These are phyloP conservation scores for Entoloma clypeatum DNA, from an alignment of 1,284 basidiomycete genomes.

Conservation along the genomic window DNA sequence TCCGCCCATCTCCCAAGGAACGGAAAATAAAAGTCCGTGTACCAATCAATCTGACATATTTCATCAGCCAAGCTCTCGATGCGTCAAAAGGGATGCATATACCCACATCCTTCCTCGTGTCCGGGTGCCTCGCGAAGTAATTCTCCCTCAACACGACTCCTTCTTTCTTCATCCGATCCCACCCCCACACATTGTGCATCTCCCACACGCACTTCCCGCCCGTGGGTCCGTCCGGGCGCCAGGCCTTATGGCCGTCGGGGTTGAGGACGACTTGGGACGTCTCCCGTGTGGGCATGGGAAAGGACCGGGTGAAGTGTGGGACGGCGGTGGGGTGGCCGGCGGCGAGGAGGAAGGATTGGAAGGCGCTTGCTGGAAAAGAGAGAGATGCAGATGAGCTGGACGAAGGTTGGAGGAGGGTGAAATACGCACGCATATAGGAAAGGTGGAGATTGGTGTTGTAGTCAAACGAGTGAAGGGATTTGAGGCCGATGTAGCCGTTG, in stretches of 20 bases:
- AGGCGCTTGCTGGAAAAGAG: constrained; percentile 58
- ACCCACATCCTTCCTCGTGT: constrained; percentile 53
- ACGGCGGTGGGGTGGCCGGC: constrained; percentile 77
- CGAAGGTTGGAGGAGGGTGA: neutral
- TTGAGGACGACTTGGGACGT: constrained; percentile 60
- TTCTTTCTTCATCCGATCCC: constrained; percentile 66
- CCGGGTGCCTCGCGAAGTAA: constrained; percentile 90
- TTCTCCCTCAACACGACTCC: constrained; percentile 80
- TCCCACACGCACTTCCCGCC: constrained; percentile 81
- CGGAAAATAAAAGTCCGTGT: constrained; percentile 83
- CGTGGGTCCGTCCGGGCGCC: constrained; percentile 70
- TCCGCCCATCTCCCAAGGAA: constrained; percentile 73
- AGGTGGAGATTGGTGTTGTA: constrained; percentile 95
- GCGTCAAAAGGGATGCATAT: too few relatives aligned
- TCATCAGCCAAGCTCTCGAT: too few relatives aligned
- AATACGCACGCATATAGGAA: constrained; percentile 69
- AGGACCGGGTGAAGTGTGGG: constrained; percentile 74
- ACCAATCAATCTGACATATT: constrained; percentile 87
- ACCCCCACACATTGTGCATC: constrained; percentile 92
- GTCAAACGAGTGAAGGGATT: constrained; percentile 83
- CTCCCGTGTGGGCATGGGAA: constrained; percentile 76
- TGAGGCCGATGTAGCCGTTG: constrained; percentile 83
- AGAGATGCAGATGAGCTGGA: constrained; percentile 1
- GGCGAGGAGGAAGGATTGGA: constrained; percentile 83
- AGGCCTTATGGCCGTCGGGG: constrained; percentile 53